phyloP scores from a whole-genome alignment of 2,329 filamentous ascomycete species.

The Diaporthe vexans region DNA sequence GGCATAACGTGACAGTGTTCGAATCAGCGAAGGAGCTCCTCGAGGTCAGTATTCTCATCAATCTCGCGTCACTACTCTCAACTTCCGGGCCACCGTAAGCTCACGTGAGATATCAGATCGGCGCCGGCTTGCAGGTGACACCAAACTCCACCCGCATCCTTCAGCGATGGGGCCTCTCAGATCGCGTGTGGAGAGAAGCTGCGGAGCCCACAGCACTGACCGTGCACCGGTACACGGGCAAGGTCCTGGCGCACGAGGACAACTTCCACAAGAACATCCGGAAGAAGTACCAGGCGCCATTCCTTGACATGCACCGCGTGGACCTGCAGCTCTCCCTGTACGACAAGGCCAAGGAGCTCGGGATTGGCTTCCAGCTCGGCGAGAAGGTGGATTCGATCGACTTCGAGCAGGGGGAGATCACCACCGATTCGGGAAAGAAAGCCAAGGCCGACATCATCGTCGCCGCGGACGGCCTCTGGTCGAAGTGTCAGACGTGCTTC shows the following conservation, averaged over 20 bases:
- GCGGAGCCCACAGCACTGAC: constrained; percentile 46
- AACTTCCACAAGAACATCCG: constrained; percentile 46
- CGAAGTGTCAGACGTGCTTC: constrained; percentile 65
- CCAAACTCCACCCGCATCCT: constrained; percentile 50
- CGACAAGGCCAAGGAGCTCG: constrained; percentile 64
- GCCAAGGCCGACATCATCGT: constrained; percentile 69
- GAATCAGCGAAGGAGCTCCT: constrained; percentile 43
- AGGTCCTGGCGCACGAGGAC: constrained; percentile 49
- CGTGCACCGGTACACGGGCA: constrained; percentile 49
- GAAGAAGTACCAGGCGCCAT: constrained; percentile 49
- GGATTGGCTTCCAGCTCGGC: constrained; percentile 64
- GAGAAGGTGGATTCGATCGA: constrained; percentile 62
- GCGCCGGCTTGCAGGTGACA: constrained; percentile 49
- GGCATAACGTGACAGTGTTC: constrained; percentile 41
- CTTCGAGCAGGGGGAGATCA: constrained; percentile 60
- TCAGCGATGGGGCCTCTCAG: constrained; percentile 45
- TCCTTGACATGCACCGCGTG: constrained; percentile 65
- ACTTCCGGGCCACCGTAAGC: too few relatives aligned
- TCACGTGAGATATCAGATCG: constrained; percentile 29
- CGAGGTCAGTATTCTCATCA: constrained; percentile 26
- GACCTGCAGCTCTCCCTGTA: constrained; percentile 70
- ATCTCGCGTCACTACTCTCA: too few relatives aligned
- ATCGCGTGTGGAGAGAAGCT: constrained; percentile 44
- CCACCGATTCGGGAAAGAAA: constrained; percentile 53
- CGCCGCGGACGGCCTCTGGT: constrained; percentile 76